These are phyloP conservation scores for Agaricus subrufescens DNA, from an alignment of 768 basidiomycete species.

Conservation along the genomic window DNA sequence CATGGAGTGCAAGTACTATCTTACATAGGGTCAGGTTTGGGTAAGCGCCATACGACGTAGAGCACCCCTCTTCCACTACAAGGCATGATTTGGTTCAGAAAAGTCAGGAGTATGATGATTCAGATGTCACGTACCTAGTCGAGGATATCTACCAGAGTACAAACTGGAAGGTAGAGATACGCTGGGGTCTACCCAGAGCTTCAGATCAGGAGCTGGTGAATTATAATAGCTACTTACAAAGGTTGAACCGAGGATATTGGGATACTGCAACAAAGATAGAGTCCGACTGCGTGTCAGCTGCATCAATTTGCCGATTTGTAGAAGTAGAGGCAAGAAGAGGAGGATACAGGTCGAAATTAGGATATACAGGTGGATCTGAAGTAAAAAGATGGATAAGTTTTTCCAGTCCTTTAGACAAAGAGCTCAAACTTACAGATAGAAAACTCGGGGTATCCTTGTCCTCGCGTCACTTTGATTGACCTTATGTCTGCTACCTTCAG, in stretches of 20 bases:
- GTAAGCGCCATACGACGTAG: not conserved
- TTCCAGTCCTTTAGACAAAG: not conserved
- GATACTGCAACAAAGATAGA: no score
- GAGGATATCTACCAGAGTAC: not conserved
- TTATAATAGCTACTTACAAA: not conserved
- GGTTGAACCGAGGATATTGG: no score
- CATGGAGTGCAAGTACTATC: not conserved
- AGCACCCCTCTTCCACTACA: not conserved
- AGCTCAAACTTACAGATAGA: constrained; percentile 18
- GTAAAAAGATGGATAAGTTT: not conserved
- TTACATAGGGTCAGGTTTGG: constrained; percentile 7
- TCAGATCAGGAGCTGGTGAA: no score
- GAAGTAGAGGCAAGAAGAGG: constrained; percentile 10
- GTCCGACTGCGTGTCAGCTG: no score
- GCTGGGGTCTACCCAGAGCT: no score
- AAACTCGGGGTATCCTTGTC: constrained; percentile 1
- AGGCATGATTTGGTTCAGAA: not conserved
- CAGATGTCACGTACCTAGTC: not conserved
- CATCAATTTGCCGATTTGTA: no score
- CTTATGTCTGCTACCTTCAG: not conserved
- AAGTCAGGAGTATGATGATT: not conserved
- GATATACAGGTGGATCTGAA: constrained; percentile 27
- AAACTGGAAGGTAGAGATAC: no score
- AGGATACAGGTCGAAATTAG: constrained; percentile 28
- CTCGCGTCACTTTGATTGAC: not conserved